A percentile compares a stretch with the other conserved stretches of the same genome.
phyloP scores from a whole-genome alignment of 345 rosid species.

The Salix arbutifolia region DNA sequence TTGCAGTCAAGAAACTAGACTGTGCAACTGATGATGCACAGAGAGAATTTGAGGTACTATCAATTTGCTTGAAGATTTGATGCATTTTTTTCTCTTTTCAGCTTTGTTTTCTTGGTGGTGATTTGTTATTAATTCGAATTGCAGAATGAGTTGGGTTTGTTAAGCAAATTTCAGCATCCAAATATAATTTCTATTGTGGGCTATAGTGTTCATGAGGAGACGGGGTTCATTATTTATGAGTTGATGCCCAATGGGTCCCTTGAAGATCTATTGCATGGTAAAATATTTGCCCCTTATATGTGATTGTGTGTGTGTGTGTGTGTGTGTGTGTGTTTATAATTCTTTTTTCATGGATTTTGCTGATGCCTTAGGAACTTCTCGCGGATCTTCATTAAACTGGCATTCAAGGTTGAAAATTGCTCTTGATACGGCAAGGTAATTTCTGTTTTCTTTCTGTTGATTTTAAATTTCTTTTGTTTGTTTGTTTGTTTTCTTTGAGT shows the following conservation, averaged over 20 bases:
- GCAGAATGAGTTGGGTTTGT: slow-evolving; percentile 84
- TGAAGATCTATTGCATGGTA: slow-evolving; percentile 89
- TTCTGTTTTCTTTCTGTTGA: slow-evolving; percentile 3
- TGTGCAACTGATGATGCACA: slow-evolving; percentile 62
- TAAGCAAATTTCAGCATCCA: slow-evolving; percentile 73
- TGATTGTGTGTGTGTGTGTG: no score
- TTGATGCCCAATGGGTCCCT: slow-evolving; percentile 85
- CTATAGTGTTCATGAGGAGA: slow-evolving; percentile 51
- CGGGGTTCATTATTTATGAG: slow-evolving; percentile 75
- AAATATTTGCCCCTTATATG: not conserved
- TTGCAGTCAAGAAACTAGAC: slow-evolving; percentile 84
- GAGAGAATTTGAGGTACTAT: slow-evolving; percentile 66
- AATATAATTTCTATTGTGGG: slow-evolving; percentile 76
- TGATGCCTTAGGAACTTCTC: slow-evolving; percentile 56
- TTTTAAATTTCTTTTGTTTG: not conserved
- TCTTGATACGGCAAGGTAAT: slow-evolving; percentile 83
- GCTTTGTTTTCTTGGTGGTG: not conserved
- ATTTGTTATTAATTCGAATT: slow-evolving; percentile 11
- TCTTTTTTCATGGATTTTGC: not conserved
- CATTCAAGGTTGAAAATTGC: slow-evolving; percentile 89
- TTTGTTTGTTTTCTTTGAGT: not conserved
- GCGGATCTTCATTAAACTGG: slow-evolving; percentile 76
- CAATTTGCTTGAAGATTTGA: not conserved
- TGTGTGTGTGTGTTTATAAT: no score
- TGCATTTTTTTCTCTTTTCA: not conserved